phyloP scores from a whole-genome alignment of 2,329 filamentous ascomycete species.

The Fusarium pseudocircinatum region DNA sequence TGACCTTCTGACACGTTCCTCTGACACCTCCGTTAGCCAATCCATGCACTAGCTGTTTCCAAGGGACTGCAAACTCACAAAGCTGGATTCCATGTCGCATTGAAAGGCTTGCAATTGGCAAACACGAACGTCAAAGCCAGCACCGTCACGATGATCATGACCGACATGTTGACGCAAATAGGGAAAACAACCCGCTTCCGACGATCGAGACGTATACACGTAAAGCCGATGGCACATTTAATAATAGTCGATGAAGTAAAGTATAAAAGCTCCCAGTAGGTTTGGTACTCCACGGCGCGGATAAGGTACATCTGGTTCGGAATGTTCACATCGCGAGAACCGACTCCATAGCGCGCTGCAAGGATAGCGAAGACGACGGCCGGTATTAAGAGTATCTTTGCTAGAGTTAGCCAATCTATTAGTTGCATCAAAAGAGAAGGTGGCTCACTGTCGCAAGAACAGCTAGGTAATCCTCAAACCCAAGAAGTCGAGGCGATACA shows the following conservation, averaged over 20 bases:
- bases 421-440: fast-evolving
- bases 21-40: too few relatives aligned
- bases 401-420: background rate
- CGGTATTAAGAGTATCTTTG: background rate
- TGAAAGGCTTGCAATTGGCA: slow-evolving; percentile 12
- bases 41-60: too few relatives aligned
- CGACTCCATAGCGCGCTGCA: slow-evolving; percentile 5
- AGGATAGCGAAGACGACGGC: slow-evolving; percentile 4
- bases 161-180: slow-evolving; percentile 10
- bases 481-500: background rate
- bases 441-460: background rate
- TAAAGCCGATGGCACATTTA: slow-evolving; percentile 2
- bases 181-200: background rate
- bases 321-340: slow-evolving; percentile 1
- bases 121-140: slow-evolving; percentile 1
- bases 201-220: background rate
- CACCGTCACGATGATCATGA: background rate
- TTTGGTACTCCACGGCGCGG: slow-evolving; percentile 12
- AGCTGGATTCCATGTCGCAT: slow-evolving; percentile 3
- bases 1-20: background rate
- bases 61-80: background rate
- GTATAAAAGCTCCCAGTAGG: slow-evolving; percentile 10
- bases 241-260: slow-evolving; percentile 8
- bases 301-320: slow-evolving; percentile 3
- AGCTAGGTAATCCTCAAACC: slow-evolving; percentile 8